Evolutionary conservation across 2,329 filamentous ascomycete species (phyloP).

Genomic region (Myrmaecium sp.): DNA sequence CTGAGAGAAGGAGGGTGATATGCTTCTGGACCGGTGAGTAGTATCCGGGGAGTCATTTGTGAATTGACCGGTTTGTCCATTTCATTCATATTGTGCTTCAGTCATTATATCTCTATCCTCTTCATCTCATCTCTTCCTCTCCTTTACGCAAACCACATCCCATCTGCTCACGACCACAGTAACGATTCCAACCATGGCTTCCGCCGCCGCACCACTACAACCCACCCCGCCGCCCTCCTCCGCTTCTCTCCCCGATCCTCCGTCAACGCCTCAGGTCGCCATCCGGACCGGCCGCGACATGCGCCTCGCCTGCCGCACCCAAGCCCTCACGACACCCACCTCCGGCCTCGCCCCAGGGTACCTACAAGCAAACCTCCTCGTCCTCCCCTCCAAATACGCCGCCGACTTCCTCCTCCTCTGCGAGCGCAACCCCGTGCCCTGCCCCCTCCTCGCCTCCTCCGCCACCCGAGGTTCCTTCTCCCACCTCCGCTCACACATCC

Average conservation of each 20-base stretch:
- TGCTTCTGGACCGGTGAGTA: no score
- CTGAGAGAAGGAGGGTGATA: no score
- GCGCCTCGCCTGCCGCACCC: slow-evolving; percentile 28
- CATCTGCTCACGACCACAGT: no score
- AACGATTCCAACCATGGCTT: slow-evolving; percentile 2
- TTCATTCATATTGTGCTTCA: no score
- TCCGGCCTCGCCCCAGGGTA: slow-evolving; percentile 38
- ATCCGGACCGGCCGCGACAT: slow-evolving; percentile 19
- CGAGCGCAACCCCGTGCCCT: slow-evolving; percentile 44
- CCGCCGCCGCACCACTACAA: not conserved
- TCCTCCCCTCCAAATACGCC: slow-evolving; percentile 40
- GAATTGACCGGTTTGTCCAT: no score
- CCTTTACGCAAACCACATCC: no score
- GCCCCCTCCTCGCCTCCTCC: slow-evolving; percentile 41
- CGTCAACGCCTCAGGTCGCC: no score
- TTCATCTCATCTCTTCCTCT: no score
- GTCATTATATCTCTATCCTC: no score
- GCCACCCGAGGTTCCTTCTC: slow-evolving; percentile 25
- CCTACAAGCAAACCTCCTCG: slow-evolving; percentile 45
- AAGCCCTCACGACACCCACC: slow-evolving; percentile 27
- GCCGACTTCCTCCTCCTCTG: slow-evolving; percentile 42
- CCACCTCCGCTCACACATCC: slow-evolving; percentile 22
- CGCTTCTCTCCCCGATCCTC: not conserved
- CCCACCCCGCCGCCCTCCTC: no score
- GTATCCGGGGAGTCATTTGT: no score